Base-by-base conservation (phyloP, 805 yeast species). In the Naumovozyma castellii region DNA sequence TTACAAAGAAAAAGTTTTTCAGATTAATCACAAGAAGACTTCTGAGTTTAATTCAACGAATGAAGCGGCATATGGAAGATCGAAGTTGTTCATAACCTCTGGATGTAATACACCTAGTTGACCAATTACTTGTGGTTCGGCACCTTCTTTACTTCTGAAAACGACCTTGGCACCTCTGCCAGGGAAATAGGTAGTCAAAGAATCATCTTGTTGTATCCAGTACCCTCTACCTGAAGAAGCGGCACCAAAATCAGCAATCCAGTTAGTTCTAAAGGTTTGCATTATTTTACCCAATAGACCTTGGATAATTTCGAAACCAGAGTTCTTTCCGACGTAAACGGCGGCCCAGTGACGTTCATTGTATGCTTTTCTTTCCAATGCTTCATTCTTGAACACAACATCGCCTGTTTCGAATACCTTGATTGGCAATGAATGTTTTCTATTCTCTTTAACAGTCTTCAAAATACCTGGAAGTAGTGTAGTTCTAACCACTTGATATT, bases 401-500 rank as follows among this genome's bases (percentile, higher is more conserved):
- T 92, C 99, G 54, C 96, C 97, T 50, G 84, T 71, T 70, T 92
- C 99, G 51, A 92, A 92, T 43, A 94, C 95, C 64, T 78, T 81
- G 58, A 94, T 84, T 35, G 99, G 99, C 57, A 92, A 73, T 2
- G 95, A 72, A 64, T 94, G 97, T 62, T 87, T 84, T 69, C 95
- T 83, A 70, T 92, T 92, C 69, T 94, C 98, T 61, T 84, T 81
- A 49, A 92, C 80, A 18, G 98, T 92, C 67, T 92, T 92, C 59
- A 92, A 76, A 42, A 92, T 73, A 50, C 99, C 99, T 36, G 98
- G 97, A 43, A 90, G 69, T 52, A 92, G 72, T 19, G 94, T 76
- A 14, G 98, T 92, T 73, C 98, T 83, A 19, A 92, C 97, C 45
- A 92, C 98, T 71, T 92, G 96, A 65, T 90, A 92, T 68, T 92